Percentiles rank a stretch among this genome's conserved stretches.
These are phyloP conservation scores for Mycena amicta DNA, from an alignment of 768 basidiomycete species.

Conservation along the genomic window DNA sequence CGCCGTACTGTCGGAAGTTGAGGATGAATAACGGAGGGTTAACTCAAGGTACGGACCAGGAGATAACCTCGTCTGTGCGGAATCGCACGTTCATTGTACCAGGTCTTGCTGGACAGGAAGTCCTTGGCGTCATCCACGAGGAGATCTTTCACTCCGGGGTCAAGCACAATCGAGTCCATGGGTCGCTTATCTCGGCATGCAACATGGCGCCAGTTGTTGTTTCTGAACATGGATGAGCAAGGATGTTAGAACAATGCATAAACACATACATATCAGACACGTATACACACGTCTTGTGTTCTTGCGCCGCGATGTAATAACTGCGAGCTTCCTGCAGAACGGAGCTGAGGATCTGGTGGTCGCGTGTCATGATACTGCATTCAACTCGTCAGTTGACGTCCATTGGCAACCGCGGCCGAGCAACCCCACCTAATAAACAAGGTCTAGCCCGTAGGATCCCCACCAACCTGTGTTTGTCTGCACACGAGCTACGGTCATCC, in stretches of 20 bases:
- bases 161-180: slow-evolving; percentile 59
- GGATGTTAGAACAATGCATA: background rate
- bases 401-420: background rate
- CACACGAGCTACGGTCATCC: slow-evolving; percentile 26
- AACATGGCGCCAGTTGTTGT: slow-evolving; percentile 50
- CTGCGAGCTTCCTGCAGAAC: slow-evolving; percentile 46
- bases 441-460: slow-evolving; percentile 25
- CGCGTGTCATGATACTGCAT: slow-evolving; percentile 45
- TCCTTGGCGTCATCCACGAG: slow-evolving; percentile 61
- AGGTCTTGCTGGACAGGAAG: slow-evolving; percentile 57
- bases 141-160: slow-evolving; percentile 57
- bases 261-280: slow-evolving; percentile 38
- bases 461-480: slow-evolving; percentile 28
- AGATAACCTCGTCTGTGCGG: slow-evolving; percentile 72
- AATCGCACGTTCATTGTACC: slow-evolving; percentile 69
- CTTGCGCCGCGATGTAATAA: slow-evolving; percentile 40
- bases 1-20: slow-evolving; percentile 51
- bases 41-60: slow-evolving; percentile 31
- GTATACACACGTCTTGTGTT: slow-evolving; percentile 46
- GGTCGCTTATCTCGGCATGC: slow-evolving; percentile 58
- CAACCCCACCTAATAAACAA: slow-evolving; percentile 34
- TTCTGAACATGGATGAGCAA: slow-evolving; percentile 2
- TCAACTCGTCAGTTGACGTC: slow-evolving; percentile 3
- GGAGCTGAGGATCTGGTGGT: slow-evolving; percentile 35
- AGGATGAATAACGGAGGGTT: background rate